phyloP scores from a whole-genome alignment of 352 stramenopile species.

The Globisporangium irregulare region DNA sequence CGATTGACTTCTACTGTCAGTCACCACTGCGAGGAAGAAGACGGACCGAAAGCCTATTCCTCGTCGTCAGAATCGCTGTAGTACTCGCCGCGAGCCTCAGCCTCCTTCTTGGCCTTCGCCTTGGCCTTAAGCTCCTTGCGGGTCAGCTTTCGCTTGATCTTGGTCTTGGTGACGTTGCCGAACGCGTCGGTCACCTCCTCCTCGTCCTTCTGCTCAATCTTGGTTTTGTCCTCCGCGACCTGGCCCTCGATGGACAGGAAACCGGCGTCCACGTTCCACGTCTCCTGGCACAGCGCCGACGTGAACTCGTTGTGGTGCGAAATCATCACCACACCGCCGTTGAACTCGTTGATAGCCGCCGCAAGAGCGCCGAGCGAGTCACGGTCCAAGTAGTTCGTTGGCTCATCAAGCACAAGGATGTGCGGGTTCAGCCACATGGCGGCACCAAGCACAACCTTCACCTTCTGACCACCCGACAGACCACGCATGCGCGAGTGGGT shows the following conservation, averaged over 20 bases:
- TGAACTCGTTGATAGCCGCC: conserved; percentile 95
- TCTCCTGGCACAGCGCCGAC: conserved; percentile 91
- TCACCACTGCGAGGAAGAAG: background rate
- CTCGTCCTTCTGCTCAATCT: conserved; percentile 90
- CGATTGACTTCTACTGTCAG: background rate
- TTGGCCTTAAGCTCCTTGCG: conserved; percentile 90
- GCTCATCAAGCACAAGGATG: conserved; percentile 94
- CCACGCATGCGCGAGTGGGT: conserved; percentile 98
- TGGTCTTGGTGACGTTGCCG: conserved; percentile 83
- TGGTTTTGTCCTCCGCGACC: conserved; percentile 83
- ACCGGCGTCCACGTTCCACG: conserved; percentile 92
- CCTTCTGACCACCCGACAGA: conserved; percentile 98
- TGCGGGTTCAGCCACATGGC: conserved; percentile 97
- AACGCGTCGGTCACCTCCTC: conserved; percentile 81
- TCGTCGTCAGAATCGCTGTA: conserved; percentile 79
- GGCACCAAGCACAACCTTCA: conserved; percentile 97
- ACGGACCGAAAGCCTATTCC: conserved; percentile 29
- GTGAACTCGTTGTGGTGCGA: conserved; percentile 98
- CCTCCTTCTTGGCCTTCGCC: conserved; percentile 85
- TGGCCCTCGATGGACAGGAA: conserved; percentile 85
- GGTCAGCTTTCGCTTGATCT: conserved; percentile 89
- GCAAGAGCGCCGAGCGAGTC: conserved; percentile 96
- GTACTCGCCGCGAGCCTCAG: conserved; percentile 81
- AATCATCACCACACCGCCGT: conserved; percentile 98
- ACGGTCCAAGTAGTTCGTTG: conserved; percentile 96